Percentiles rank a stretch among this genome's conserved stretches.
Evolutionary conservation across 176 grass and related monocot genomes (phyloP).

Genomic region (Rhipidocladum racemiflorum): DNA sequence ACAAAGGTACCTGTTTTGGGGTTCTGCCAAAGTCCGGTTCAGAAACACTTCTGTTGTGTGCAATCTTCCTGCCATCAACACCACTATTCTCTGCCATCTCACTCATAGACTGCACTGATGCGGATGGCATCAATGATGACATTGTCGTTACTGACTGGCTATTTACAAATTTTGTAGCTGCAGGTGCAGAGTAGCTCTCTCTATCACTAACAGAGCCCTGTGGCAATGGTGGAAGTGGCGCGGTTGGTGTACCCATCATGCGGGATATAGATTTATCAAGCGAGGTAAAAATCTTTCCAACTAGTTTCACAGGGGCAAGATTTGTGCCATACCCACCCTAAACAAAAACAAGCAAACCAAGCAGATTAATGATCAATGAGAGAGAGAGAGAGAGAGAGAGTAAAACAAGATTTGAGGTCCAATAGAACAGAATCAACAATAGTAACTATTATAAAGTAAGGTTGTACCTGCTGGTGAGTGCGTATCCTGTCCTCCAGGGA

Average conservation of each 20-base stretch:
- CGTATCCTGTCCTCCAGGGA: slow-evolving; percentile 86
- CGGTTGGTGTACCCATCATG: slow-evolving; percentile 84
- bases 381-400: not conserved
- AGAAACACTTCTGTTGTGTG: slow-evolving; percentile 88
- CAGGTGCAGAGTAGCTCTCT: slow-evolving; percentile 44
- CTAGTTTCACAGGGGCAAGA: slow-evolving; percentile 74
- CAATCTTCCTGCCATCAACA: slow-evolving; percentile 51
- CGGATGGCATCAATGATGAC: slow-evolving; percentile 68
- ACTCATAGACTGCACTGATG: slow-evolving; percentile 72
- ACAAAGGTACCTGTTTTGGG: slow-evolving; percentile 63
- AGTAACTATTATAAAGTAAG: slow-evolving; percentile 7
- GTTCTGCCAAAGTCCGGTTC: slow-evolving; percentile 91
- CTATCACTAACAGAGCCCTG: slow-evolving; percentile 52
- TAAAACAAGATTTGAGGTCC: not conserved
- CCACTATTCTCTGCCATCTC: slow-evolving; percentile 51
- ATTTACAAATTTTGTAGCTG: slow-evolving; percentile 64
- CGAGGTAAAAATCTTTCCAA: slow-evolving; percentile 82
- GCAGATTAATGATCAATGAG: not conserved
- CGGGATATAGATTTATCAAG: slow-evolving; percentile 87
- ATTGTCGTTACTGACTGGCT: slow-evolving; percentile 80
- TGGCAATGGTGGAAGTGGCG: slow-evolving; percentile 68
- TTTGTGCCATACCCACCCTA: slow-evolving; percentile 92
- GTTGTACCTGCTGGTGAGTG: slow-evolving; percentile 84
- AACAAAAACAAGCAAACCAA: slow-evolving; percentile 6
- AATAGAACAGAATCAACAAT: not conserved